Evolutionary conservation across 2,329 filamentous ascomycete genomes (phyloP).

Genomic region (Fusarium sublunatum): DNA sequence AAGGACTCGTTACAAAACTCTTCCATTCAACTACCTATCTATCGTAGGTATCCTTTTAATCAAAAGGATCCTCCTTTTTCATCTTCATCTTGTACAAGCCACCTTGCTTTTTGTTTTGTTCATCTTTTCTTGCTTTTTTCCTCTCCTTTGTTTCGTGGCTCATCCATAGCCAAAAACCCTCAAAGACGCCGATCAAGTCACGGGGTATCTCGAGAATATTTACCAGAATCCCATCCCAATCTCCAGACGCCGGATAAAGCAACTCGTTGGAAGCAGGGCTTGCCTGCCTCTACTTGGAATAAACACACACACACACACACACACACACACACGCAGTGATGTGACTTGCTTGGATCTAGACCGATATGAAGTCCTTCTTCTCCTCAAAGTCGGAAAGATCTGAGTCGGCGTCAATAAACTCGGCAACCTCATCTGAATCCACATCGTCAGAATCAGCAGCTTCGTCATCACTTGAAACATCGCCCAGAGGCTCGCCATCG

Average conservation of each 20-base stretch:
- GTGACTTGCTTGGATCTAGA: slow-evolving; percentile 45
- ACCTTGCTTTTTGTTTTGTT: slow-evolving; percentile 14
- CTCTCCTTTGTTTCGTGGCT: slow-evolving; percentile 27
- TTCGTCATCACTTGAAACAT: slow-evolving; percentile 83
- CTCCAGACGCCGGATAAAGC: slow-evolving; percentile 37
- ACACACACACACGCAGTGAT: slow-evolving; percentile 4
- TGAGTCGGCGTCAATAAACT: slow-evolving; percentile 69
- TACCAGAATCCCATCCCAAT: slow-evolving; percentile 29
- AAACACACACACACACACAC: slow-evolving; percentile 3
- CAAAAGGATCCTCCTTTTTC: slow-evolving; percentile 12
- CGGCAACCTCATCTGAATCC: slow-evolving; percentile 79
- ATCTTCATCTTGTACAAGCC: slow-evolving; percentile 11
- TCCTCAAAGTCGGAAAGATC: slow-evolving; percentile 67
- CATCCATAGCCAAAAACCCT: slow-evolving; percentile 19
- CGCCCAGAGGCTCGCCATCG: slow-evolving; percentile 69
- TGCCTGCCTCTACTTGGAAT: slow-evolving; percentile 2
- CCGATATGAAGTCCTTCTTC: slow-evolving; percentile 68
- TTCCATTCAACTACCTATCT: slow-evolving; percentile 35
- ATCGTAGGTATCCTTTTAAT: slow-evolving; percentile 15
- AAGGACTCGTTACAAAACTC: slow-evolving; percentile 15
- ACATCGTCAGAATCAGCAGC: slow-evolving; percentile 79
- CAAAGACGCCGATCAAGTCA: slow-evolving; percentile 18
- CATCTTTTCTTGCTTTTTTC: slow-evolving; percentile 26
- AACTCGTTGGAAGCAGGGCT: slow-evolving; percentile 20
- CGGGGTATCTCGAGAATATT: slow-evolving; percentile 43